Evolutionary conservation across 2,329 filamentous ascomycete species (phyloP).

Genomic region (Xylariaceae sp.): DNA sequence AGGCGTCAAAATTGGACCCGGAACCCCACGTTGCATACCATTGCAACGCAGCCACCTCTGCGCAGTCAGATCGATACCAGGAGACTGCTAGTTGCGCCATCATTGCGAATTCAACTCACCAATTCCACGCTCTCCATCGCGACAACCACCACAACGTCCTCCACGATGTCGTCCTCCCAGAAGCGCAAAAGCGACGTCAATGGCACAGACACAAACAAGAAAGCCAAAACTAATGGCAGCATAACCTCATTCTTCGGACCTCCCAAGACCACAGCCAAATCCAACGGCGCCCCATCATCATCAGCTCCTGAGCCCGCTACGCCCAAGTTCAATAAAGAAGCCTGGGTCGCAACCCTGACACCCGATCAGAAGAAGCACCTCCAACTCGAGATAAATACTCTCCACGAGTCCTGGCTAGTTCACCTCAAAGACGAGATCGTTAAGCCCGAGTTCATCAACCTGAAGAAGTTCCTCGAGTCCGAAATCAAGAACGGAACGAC

Average conservation of each 20-base stretch:
- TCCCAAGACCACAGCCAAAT: constrained; percentile 48
- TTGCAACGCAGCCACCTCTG: too few relatives aligned
- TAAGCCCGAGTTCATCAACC: constrained; percentile 72
- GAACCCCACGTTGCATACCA: too few relatives aligned
- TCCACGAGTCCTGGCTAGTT: constrained; percentile 87
- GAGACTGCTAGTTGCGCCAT: too few relatives aligned
- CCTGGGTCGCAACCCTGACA: constrained; percentile 78
- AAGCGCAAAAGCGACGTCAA: constrained; percentile 62
- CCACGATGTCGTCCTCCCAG: constrained; percentile 47
- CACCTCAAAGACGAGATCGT: constrained; percentile 83
- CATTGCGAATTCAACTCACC: neutral
- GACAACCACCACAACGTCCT: neutral
- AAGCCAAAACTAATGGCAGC: constrained; percentile 67
- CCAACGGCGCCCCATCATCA: constrained; percentile 18
- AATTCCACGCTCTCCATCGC: neutral
- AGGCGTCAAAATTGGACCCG: constrained; percentile 4
- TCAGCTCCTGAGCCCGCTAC: constrained; percentile 29
- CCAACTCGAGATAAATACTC: constrained; percentile 83
- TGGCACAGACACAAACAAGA: constrained; percentile 62
- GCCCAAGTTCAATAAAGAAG: constrained; percentile 76
- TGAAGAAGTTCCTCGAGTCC: constrained; percentile 82
- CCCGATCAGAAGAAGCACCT: constrained; percentile 79
- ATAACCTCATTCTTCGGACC: constrained; percentile 87
- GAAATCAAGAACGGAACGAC: constrained; percentile 72
- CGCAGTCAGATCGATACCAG: too few relatives aligned